These are phyloP conservation scores for Teratosphaeria epicoccoides DNA, from an alignment of 2,329 filamentous ascomycete genomes.

Conservation along the genomic window DNA sequence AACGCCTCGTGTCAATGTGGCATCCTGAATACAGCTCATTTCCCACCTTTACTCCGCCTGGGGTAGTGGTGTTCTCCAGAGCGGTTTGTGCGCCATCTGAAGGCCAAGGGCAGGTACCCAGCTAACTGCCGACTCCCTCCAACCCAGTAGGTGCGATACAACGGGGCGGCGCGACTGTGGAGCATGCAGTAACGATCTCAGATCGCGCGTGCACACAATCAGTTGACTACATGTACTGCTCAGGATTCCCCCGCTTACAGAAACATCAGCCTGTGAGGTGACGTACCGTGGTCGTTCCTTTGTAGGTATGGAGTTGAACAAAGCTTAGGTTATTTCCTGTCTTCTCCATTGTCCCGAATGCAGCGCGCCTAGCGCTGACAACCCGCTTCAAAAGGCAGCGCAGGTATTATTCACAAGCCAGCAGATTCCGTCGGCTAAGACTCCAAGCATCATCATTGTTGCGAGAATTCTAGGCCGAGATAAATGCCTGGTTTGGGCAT, in stretches of 20 bases:
- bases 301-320: no score
- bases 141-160: no score
- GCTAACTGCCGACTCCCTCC: no score
- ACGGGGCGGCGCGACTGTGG: no score
- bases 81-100: no score
- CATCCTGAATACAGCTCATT: no score
- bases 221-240: background rate
- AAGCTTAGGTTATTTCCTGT: background rate
- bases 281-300: background rate
- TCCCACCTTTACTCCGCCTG: no score
- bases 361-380: background rate
- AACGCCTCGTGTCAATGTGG: no score
- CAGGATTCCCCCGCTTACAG: background rate
- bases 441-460: background rate
- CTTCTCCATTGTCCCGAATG: background rate
- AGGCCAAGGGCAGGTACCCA: no score
- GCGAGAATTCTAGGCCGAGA: background rate
- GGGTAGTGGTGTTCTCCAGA: no score
- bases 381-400: background rate
- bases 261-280: background rate
- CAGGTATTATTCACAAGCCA: background rate
- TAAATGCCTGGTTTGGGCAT: background rate
- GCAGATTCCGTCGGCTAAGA: background rate
- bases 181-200: background rate
- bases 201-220: background rate